phyloP scores from a whole-genome alignment of 169 alveolate species.

The Blepharisma undulans region DNA sequence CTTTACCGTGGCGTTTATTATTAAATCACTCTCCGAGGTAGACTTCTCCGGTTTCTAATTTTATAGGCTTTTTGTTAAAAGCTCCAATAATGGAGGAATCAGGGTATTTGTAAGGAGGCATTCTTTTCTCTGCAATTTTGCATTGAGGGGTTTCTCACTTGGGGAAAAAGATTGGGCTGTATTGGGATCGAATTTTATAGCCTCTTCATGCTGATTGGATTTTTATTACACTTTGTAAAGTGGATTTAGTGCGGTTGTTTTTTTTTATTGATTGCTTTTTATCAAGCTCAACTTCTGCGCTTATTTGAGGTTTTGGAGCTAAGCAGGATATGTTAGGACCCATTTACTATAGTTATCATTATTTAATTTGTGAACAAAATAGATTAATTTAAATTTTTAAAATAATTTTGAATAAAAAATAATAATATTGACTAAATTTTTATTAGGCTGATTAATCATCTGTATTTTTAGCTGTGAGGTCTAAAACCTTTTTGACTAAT shows the following conservation, averaged over 20 bases:
- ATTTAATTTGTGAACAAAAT: not conserved
- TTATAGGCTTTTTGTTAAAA: not conserved
- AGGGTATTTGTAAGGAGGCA: not conserved
- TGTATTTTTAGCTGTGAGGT: not conserved
- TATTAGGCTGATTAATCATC: not conserved
- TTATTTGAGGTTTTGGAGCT: not conserved
- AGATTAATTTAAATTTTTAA: not conserved
- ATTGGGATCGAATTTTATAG: not conserved
- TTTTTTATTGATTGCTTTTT: not conserved
- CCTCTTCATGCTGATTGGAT: slow-evolving; percentile 26
- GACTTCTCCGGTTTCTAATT: not conserved
- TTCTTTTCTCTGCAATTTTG: not conserved
- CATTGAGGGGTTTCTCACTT: not conserved
- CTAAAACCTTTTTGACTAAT: slow-evolving; percentile 37
- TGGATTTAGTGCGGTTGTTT: not conserved
- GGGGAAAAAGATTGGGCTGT: slow-evolving; percentile 1
- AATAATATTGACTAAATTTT: too few species aligned
- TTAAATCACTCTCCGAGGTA: slow-evolving; percentile 81
- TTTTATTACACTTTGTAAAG: slow-evolving; percentile 5
- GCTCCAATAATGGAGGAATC: not conserved
- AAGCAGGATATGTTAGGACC: not conserved
- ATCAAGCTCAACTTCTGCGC: not conserved
- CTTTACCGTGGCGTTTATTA: slow-evolving; percentile 84
- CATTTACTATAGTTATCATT: not conserved
- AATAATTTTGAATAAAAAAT: not conserved